These are phyloP conservation scores for Scutellaria baicalensis DNA, from an alignment of 257 asterid genomes.

Conservation along the genomic window DNA sequence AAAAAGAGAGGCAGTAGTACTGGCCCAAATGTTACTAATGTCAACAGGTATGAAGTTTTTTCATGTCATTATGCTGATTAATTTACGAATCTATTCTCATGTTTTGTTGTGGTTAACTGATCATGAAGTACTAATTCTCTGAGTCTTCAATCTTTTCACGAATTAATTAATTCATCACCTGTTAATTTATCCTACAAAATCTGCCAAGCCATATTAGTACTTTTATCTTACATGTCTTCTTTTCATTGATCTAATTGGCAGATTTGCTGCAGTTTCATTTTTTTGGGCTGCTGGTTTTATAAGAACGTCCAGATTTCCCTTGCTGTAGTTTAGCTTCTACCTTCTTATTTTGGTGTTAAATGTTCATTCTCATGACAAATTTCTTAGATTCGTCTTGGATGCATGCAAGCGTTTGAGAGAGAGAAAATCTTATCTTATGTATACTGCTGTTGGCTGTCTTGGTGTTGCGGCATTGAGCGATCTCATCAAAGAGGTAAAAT, in stretches of 20 bases:
- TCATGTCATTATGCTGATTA: background rate
- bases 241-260: background rate
- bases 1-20: conserved; percentile 35
- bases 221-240: background rate
- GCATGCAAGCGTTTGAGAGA: conserved; percentile 72
- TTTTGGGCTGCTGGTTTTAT: background rate
- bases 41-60: conserved; percentile 45
- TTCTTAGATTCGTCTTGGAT: conserved; percentile 58
- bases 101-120: background rate
- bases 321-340: background rate
- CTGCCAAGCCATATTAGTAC: background rate
- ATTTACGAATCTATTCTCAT: background rate
- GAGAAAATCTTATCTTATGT: conserved; percentile 73
- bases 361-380: conserved; percentile 10
- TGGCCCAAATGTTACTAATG: conserved; percentile 41
- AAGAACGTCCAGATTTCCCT: background rate
- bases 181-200: background rate
- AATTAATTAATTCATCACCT: background rate
- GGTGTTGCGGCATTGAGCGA: conserved; percentile 79
- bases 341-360: background rate
- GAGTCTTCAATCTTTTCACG: background rate
- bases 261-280: background rate
- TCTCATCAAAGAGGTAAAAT: conserved; percentile 76
- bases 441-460: conserved; percentile 82
- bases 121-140: background rate